Conservation (phyloP, 495 filamentous ascomycete species). For the Neohortaea acidophila region DNA sequence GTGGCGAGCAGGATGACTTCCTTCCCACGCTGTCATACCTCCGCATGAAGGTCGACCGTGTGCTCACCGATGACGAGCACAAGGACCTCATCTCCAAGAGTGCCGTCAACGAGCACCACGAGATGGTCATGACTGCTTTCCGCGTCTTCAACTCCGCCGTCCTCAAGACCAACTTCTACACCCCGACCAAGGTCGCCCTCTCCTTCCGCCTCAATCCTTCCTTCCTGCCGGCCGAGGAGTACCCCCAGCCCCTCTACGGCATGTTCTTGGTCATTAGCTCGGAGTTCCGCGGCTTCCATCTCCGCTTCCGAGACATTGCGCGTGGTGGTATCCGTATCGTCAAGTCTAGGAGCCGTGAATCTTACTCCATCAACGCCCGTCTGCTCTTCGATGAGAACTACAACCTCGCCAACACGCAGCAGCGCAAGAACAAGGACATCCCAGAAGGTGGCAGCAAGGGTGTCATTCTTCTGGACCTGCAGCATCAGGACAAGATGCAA, state of each 20-base stretch:
- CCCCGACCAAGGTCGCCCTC: conserved; percentile 92
- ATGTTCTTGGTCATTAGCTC: conserved; percentile 98
- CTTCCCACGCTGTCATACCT: conserved; percentile 69
- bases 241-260: conserved; percentile 83
- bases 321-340: conserved; percentile 96
- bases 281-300: conserved; percentile 91
- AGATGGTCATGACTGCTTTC: conserved; percentile 97
- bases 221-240: conserved; percentile 84
- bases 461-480: conserved; percentile 83
- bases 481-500: conserved; percentile 78
- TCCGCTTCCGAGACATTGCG: conserved; percentile 93
- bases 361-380: conserved; percentile 89
- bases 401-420: conserved; percentile 92
- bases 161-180: conserved; percentile 98
- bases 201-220: conserved; percentile 85
- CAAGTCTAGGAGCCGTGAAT: conserved; percentile 88
- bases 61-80: conserved; percentile 63
- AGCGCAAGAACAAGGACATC: conserved; percentile 99
- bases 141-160: conserved; percentile 80
- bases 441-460: conserved; percentile 98
- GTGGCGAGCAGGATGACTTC: conserved; percentile 61
- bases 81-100: conserved; percentile 68
- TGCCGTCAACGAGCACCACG: conserved; percentile 83
- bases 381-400: conserved; percentile 98
- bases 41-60: conserved; percentile 53